A percentile compares a stretch with the other conserved stretches of the same genome.
Conservation (phyloP, 331 rosid species). For the Prunus yedoensis region DNA sequence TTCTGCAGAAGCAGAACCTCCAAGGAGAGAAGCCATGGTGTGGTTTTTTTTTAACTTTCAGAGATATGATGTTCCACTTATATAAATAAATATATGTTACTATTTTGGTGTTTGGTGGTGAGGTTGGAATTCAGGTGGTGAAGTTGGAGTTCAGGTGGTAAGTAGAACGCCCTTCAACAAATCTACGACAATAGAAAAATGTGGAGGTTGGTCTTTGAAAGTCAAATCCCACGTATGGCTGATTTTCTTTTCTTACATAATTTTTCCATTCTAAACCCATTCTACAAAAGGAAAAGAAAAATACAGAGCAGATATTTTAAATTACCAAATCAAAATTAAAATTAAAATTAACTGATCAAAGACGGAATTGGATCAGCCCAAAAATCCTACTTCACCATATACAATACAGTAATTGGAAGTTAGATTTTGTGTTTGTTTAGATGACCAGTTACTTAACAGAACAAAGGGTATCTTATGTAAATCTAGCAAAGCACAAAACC, state of each 20-base stretch:
- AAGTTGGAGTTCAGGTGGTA: slow-evolving; percentile 47
- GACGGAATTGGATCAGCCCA: too few species aligned
- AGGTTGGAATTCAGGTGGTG: slow-evolving; percentile 26
- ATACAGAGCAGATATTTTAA: too few species aligned
- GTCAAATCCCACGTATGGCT: slow-evolving; percentile 29
- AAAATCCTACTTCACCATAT: too few species aligned
- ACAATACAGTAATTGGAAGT: too few species aligned
- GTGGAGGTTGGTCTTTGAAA: slow-evolving; percentile 15
- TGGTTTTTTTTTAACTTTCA: slow-evolving; percentile 5
- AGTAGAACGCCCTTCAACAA: slow-evolving; percentile 79
- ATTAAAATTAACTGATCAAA: too few species aligned
- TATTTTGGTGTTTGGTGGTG: slow-evolving; percentile 26
- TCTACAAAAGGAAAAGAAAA: too few species aligned
- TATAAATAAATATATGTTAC: not conserved
- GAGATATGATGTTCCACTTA: not conserved
- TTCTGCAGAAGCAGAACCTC: slow-evolving; percentile 14
- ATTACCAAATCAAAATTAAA: too few species aligned
- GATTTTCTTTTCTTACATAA: not conserved
- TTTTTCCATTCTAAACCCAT: too few species aligned
- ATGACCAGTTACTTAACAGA: slow-evolving; percentile 18
- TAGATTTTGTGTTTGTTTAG: not conserved
- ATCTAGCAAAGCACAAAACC: not conserved
- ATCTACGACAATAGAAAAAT: slow-evolving; percentile 25
- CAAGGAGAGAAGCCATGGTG: slow-evolving; percentile 42
- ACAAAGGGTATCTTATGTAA: slow-evolving; percentile 1